phyloP scores from a whole-genome alignment of 2,329 filamentous ascomycete species.

The Hypoxylon sp. region DNA sequence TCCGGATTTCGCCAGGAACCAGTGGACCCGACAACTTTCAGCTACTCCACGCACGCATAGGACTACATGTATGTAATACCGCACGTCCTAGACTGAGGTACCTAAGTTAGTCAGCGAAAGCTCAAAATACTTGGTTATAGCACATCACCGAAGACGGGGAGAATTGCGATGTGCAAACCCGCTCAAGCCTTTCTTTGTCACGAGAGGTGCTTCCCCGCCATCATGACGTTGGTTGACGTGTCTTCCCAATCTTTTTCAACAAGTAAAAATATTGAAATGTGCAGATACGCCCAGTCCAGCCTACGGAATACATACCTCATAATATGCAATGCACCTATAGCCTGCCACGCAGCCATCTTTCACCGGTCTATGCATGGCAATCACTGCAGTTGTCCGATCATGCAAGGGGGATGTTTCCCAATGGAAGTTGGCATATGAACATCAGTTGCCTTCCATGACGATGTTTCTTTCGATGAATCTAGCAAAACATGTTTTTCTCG shows the following conservation, averaged over 20 bases:
- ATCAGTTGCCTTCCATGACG: conserved; percentile 1
- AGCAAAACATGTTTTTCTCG: conserved; percentile 14
- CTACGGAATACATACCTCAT: background rate
- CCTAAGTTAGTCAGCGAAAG: conserved; percentile 14
- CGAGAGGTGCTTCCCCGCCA: conserved; percentile 26
- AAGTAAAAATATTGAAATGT: conserved; percentile 12
- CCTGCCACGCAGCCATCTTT: conserved; percentile 1
- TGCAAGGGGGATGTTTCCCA: background rate
- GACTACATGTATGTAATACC: background rate
- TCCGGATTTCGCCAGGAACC: conserved; percentile 34
- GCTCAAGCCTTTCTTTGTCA: conserved; percentile 23
- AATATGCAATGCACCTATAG: conserved; percentile 1
- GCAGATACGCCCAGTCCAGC: conserved; percentile 4
- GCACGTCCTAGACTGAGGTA: no score
- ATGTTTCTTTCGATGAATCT: conserved; percentile 3
- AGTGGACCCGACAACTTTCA: conserved; percentile 27
- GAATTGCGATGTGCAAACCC: conserved; percentile 34
- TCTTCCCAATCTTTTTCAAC: conserved; percentile 30
- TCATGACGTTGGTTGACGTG: conserved; percentile 35
- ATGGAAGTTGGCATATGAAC: conserved; percentile 6
- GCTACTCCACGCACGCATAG: conserved; percentile 15
- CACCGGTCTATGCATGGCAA: conserved; percentile 7
- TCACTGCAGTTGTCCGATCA: background rate
- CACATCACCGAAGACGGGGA: conserved; percentile 24
- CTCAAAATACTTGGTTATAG: conserved; percentile 14